These are phyloP conservation scores for Lichtheimia corymbifera DNA, from an alignment of 371 early-diverging fungal genomes.

Conservation along the genomic window DNA sequence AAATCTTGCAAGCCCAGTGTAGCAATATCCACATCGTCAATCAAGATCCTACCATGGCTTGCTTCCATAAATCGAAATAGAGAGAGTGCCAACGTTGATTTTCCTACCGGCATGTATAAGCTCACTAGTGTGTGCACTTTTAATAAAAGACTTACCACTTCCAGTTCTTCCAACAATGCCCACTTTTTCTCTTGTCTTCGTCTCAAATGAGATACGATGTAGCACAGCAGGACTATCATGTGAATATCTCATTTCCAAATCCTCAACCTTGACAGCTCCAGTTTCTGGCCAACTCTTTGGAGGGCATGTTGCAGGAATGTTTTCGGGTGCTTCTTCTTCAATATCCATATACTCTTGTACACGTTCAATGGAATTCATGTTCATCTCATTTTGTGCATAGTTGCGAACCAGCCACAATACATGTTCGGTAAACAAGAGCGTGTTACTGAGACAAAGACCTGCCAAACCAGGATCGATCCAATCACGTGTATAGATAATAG, in stretches of 20 bases:
- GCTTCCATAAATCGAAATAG: conserved; percentile 77
- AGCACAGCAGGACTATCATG: conserved; percentile 69
- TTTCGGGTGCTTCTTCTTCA: conserved; percentile 68
- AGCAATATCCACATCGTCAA: conserved; percentile 72
- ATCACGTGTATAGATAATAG: conserved; percentile 44
- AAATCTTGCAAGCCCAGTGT: conserved; percentile 65
- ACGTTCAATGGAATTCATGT: conserved; percentile 78
- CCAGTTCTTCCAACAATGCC: conserved; percentile 60
- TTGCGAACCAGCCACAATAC: conserved; percentile 79
- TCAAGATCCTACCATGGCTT: conserved; percentile 58
- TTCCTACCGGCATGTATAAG: conserved; percentile 21
- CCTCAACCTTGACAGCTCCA: conserved; percentile 65
- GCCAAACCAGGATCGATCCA: conserved; percentile 74
- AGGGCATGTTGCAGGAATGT: conserved; percentile 45
- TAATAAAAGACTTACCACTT: conserved; percentile 14
- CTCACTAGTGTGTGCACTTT: not conserved
- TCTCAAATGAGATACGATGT: conserved; percentile 60
- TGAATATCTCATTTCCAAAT: conserved; percentile 68
- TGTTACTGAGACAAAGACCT: conserved; percentile 80
- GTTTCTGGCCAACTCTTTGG: conserved; percentile 71
- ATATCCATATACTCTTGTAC: conserved; percentile 71
- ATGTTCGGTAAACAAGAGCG: conserved; percentile 64
- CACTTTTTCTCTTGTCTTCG: conserved; percentile 55
- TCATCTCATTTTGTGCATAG: conserved; percentile 83
- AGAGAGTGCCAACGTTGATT: conserved; percentile 65